phyloP scores from a whole-genome alignment of 108 stramenopile genomes.

The Fragilariopsis cylindrus region DNA sequence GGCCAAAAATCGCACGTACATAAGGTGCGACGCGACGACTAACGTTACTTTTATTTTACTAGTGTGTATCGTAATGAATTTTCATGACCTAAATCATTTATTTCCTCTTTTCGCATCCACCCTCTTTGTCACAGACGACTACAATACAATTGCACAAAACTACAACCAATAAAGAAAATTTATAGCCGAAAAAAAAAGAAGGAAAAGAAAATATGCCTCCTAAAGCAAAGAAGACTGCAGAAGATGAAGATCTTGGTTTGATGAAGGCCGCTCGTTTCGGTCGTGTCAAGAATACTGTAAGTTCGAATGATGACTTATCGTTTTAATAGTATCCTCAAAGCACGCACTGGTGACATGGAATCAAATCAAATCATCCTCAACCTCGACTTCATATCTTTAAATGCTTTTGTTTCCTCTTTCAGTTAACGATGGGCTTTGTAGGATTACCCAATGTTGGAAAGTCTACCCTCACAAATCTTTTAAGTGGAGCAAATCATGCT shows the following conservation, averaged over 20 bases:
- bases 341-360: no score
- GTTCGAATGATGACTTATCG: background rate
- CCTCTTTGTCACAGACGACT: no score
- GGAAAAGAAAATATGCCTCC: conserved; percentile 67
- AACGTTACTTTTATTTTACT: no score
- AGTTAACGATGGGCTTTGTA: conserved; percentile 88
- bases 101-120: no score
- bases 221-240: conserved; percentile 80
- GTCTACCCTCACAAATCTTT: conserved; percentile 85
- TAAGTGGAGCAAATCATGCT: conserved; percentile 82
- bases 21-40: no score
- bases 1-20: no score
- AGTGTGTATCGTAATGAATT: no score
- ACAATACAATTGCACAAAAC: no score
- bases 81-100: no score
- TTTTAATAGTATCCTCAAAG: background rate
- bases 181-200: no score
- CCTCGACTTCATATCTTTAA: background rate
- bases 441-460: conserved; percentile 99
- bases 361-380: conserved; percentile 49
- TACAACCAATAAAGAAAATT: no score
- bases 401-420: background rate
- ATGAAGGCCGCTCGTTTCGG: conserved; percentile 81
- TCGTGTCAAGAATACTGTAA: conserved; percentile 16
- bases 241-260: conserved; percentile 56